Evolutionary conservation across 768 basidiomycete species (phyloP).

Genomic region (Pleurotus cornucopiae): DNA sequence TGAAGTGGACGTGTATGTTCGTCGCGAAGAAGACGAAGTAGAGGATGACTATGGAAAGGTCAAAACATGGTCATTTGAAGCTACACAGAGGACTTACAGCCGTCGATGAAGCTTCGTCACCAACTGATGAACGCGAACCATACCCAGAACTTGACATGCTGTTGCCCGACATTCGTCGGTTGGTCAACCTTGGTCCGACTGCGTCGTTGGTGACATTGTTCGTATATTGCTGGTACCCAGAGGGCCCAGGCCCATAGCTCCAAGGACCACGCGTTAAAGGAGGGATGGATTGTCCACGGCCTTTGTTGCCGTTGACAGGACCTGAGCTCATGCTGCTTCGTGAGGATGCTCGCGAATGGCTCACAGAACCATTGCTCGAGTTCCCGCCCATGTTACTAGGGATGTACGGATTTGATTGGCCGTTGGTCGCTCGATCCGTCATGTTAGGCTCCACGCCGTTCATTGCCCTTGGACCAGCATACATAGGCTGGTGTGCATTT

Average conservation of each 20-base stretch:
- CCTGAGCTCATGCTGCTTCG: slow-evolving; percentile 21
- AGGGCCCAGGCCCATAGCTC: slow-evolving; percentile 59
- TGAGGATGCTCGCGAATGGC: slow-evolving; percentile 26
- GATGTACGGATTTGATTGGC: slow-evolving; percentile 25
- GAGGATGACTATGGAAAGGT: slow-evolving; percentile 56
- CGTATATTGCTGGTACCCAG: slow-evolving; percentile 15
- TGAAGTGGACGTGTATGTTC: slow-evolving; percentile 73
- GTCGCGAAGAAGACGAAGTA: slow-evolving; percentile 74
- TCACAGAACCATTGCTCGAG: slow-evolving; percentile 15
- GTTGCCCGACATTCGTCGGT: slow-evolving; percentile 44
- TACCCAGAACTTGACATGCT: slow-evolving; percentile 44
- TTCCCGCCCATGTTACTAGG: slow-evolving; percentile 16
- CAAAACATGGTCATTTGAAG: neutral
- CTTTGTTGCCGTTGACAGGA: slow-evolving; percentile 14
- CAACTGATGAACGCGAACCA: slow-evolving; percentile 50
- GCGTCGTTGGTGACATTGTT: slow-evolving; percentile 35
- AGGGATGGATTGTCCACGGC: slow-evolving; percentile 11
- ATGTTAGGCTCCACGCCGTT: slow-evolving; percentile 16
- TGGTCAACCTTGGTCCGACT: slow-evolving; percentile 64
- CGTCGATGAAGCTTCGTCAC: slow-evolving; percentile 74
- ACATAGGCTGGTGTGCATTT: slow-evolving; percentile 13
- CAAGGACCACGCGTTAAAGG: slow-evolving; percentile 47
- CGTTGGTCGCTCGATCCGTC: slow-evolving; percentile 19
- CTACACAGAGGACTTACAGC: slow-evolving; percentile 48
- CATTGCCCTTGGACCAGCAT: slow-evolving; percentile 15